Base-by-base conservation (phyloP, 1,284 basidiomycete genomes). In the Cutaneotrichosporon cavernicola region DNA sequence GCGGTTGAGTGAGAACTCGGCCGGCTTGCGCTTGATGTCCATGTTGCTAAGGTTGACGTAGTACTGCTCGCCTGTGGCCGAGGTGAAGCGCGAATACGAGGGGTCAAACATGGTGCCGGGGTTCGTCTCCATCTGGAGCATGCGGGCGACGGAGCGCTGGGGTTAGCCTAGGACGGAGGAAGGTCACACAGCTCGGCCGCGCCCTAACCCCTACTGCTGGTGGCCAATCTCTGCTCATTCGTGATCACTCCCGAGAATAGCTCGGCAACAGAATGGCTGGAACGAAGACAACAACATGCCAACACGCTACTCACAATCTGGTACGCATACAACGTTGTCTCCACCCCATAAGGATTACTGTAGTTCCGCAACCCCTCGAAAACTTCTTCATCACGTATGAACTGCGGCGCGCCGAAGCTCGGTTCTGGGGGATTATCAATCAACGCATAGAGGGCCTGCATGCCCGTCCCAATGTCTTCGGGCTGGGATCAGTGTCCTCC, bases 71-170 rank as follows among this genome's bases (percentile, higher is more conserved):
- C 64, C 66, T 0, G 70, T 66, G 6, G 70, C 64, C 57, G 76
- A 76, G 1, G 51, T 14, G 22, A 78, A 67, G 1, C 64, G 64
- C 5, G 67, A 71, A 57, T 71, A 77, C 4, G 60, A 21, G 0
- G 75, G 75, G 58, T 77, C 74, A 5, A 74, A 65, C 38, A 77
- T 59, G n/a, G 55, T 57, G 11, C 63, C 64, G 14, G 76, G 76
- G 11, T 67, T 40, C 5, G 70, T 73, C 65, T 78, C 76, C 76
- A 77, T 78, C 62, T 73, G 71, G 13, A 75, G 59, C 74, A 73
- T 76, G 34, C 69, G 72, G 2, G 69, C 65, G 2, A 73, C 70
- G 1, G 72, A 77, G 40, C 77, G 67, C 76, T 78, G 43, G 9
- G 0, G 63, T 71, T 43, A 68, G 69, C 55, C 31, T 31, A 22